Percentiles rank a stretch among this genome's conserved stretches.
These are phyloP conservation scores for Hygrophoropsis aurantiaca DNA, from an alignment of 768 basidiomycete genomes.

Conservation along the genomic window DNA sequence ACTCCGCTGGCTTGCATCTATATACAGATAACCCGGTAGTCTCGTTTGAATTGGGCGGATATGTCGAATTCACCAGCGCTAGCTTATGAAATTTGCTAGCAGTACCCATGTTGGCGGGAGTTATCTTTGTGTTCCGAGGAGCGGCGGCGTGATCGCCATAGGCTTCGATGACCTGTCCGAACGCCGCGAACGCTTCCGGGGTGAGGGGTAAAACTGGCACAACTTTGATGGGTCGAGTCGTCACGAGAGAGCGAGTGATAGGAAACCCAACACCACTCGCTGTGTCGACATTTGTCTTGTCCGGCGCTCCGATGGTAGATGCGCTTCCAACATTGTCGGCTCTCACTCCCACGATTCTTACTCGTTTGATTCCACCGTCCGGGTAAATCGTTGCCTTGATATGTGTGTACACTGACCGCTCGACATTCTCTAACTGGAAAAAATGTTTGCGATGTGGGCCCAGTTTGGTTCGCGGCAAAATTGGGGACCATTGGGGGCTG, in stretches of 20 bases:
- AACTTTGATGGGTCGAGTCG: slow-evolving; percentile 10
- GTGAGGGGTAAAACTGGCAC: slow-evolving; percentile 73
- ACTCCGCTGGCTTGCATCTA: slow-evolving; percentile 60
- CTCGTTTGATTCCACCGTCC: slow-evolving; percentile 92
- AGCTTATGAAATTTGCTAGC: slow-evolving; percentile 94
- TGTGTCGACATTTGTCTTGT: background rate
- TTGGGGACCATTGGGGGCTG: slow-evolving; percentile 59
- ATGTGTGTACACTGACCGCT: slow-evolving; percentile 68
- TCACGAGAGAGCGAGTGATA: background rate
- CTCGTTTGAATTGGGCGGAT: slow-evolving; percentile 56
- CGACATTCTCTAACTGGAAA: slow-evolving; percentile 76
- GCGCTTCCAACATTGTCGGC: slow-evolving; percentile 23
- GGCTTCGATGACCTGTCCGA: slow-evolving; percentile 90
- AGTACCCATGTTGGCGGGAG: slow-evolving; percentile 85
- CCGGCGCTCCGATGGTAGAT: too few relatives aligned
- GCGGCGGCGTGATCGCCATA: slow-evolving; percentile 67
- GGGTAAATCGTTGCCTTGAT: slow-evolving; percentile 88
- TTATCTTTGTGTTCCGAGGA: slow-evolving; percentile 69
- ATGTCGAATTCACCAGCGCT: slow-evolving; percentile 64
- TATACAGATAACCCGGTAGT: slow-evolving; percentile 80
- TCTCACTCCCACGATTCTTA: slow-evolving; percentile 76
- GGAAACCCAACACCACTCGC: slow-evolving; percentile 1
- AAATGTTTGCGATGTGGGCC: slow-evolving; percentile 89
- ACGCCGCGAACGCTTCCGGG: slow-evolving; percentile 82
- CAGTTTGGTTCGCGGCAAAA: slow-evolving; percentile 77